These are phyloP conservation scores for Phytophthora pluvialis DNA, from an alignment of 352 stramenopile species.

Conservation along the genomic window DNA sequence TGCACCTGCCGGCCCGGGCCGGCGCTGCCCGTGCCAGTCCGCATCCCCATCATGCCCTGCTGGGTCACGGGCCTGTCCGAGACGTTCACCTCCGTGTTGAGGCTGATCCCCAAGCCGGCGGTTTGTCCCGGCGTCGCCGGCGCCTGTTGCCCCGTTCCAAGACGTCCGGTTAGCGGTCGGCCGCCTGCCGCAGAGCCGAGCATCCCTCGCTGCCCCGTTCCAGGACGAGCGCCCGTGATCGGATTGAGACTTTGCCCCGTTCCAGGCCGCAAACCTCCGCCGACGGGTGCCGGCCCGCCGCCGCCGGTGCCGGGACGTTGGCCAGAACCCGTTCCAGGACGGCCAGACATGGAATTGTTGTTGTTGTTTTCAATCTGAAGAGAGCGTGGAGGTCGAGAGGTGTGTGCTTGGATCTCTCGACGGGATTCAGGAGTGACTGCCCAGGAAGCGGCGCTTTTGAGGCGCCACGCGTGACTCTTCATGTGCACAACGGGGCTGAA, in stretches of 20 bases:
- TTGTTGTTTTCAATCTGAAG: neutral
- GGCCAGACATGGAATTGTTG: slow-evolving; percentile 24
- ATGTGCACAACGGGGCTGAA: neutral
- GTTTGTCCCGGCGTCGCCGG: slow-evolving; percentile 73
- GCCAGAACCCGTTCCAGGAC: slow-evolving; percentile 60
- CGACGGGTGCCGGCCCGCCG: slow-evolving; percentile 30
- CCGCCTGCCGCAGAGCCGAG: slow-evolving; percentile 57
- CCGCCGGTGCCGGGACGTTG: slow-evolving; percentile 65
- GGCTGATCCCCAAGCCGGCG: slow-evolving; percentile 72
- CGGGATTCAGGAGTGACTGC: slow-evolving; percentile 14
- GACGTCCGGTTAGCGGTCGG: slow-evolving; percentile 57
- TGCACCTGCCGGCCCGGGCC: slow-evolving; percentile 85
- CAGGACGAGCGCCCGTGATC: slow-evolving; percentile 57
- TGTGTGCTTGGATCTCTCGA: slow-evolving; percentile 25
- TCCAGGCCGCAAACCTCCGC: slow-evolving; percentile 46
- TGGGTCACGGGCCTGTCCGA: slow-evolving; percentile 92
- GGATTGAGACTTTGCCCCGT: slow-evolving; percentile 69
- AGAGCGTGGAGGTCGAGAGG: neutral
- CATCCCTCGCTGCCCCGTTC: slow-evolving; percentile 58
- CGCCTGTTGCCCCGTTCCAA: slow-evolving; percentile 57
- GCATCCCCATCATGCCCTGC: slow-evolving; percentile 94
- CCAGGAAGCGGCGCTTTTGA: slow-evolving; percentile 11
- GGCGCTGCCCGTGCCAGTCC: slow-evolving; percentile 59
- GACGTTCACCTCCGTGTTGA: slow-evolving; percentile 93
- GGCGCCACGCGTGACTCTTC: slow-evolving; percentile 24